Evolutionary conservation across 2,329 filamentous ascomycete species (phyloP).

Genomic region (Aspergillus sp.): DNA sequence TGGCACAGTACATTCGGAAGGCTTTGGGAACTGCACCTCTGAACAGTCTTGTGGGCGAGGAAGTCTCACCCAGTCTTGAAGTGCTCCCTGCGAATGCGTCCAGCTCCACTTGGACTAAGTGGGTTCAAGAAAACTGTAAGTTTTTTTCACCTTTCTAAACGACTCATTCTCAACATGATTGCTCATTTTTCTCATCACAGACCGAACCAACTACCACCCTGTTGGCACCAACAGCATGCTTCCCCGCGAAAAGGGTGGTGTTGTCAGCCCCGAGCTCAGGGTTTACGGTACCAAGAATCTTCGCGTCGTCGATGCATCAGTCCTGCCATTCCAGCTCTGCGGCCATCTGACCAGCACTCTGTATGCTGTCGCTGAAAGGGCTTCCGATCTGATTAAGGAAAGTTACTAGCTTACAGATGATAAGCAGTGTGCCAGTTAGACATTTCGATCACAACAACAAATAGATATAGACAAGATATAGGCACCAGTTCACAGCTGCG

Average conservation of each 20-base stretch:
- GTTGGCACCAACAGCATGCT: conserved; percentile 13
- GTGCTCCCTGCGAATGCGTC: conserved; percentile 24
- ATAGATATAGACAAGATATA: no score
- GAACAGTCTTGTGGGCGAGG: conserved; percentile 23
- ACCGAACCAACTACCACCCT: conserved; percentile 11
- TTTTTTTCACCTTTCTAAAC: no score
- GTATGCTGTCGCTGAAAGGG: conserved; percentile 19
- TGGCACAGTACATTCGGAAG: conserved; percentile 21
- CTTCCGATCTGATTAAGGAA: conserved; percentile 13
- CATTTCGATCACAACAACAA: no score
- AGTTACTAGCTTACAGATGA: background rate
- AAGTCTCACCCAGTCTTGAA: conserved; percentile 26
- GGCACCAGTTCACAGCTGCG: no score
- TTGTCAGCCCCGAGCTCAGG: conserved; percentile 1
- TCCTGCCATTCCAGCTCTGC: conserved; percentile 17
- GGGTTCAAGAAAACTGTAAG: conserved; percentile 24
- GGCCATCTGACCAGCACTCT: conserved; percentile 19
- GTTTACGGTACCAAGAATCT: conserved; percentile 16
- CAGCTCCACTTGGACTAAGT: conserved; percentile 26
- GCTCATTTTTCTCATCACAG: background rate
- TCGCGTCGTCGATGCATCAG: conserved; percentile 19
- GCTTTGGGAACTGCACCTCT: conserved; percentile 1
- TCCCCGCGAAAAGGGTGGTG: conserved; percentile 9
- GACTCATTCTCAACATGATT: no score
- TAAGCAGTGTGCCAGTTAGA: no score